Base-by-base conservation (phyloP, 768 basidiomycete genomes). In the Amanita jacksonii region DNA sequence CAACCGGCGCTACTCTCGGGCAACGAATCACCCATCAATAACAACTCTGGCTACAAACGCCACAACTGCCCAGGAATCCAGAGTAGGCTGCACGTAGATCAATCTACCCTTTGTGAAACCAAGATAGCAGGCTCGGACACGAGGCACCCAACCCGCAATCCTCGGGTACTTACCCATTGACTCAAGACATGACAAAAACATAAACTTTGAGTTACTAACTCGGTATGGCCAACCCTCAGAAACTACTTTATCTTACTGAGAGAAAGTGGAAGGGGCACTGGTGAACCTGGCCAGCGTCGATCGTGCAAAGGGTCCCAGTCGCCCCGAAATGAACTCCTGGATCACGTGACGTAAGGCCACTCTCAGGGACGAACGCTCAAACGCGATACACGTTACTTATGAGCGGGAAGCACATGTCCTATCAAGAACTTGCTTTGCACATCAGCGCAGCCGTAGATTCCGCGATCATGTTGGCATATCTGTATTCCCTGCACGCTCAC, bases 291-390 rank as follows among this genome's bases (percentile, higher is more conserved):
- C 15, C 19, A 44, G 19, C 32, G 43, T 37, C 34, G 35, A 44
- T 44, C 35, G 20, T 36, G 34, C 42, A 45, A 10, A 24, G 33
- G n/a, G 18, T 18, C 13, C 20, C 31, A 22, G 23, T 45, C 28
- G 18, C n/a, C n/a, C 44, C 44, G 44, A 45, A 38, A 45, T 45
- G 44, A 45, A 32, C 24, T 18, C 18, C 19, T 19, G 24, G 27
- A 28, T 45, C 44, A 45, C 44, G 37, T 45, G 44, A 38, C 4
- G 13, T 25, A 9, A 5, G 15, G 37, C 13, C 13, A 4, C 44
- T n/a, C n/a, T 37, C 20, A n/a, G 25, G 20, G 25, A 13, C 35
- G 15, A 34, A 32, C 33, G 43, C 31, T 24, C 15, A 18, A 43
- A 36, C 24, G 40, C 34, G 22, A 35, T 38, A 13, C 36, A 31